A percentile compares a stretch with the other conserved stretches of the same genome.
These are phyloP conservation scores for Mycena kentingensis DNA, from an alignment of 768 basidiomycete species.

Conservation along the genomic window DNA sequence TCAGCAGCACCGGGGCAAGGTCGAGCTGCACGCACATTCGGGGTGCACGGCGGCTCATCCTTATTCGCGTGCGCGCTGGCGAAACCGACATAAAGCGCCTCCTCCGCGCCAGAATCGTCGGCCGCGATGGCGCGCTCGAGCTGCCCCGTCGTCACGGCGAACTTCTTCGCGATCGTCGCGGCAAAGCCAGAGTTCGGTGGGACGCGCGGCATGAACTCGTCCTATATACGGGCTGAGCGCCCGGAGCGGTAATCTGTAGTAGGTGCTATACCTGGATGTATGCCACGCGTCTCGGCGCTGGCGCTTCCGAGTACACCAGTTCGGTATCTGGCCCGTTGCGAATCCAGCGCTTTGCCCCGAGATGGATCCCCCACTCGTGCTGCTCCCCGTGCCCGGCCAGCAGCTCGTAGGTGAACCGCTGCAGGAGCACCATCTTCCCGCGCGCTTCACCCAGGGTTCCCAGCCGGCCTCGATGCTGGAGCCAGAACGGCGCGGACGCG, in stretches of 20 bases:
- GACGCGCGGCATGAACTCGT: constrained; percentile 17
- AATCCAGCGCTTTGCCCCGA: constrained; percentile 17
- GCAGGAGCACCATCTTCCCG: constrained; percentile 18
- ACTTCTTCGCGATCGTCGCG: constrained; percentile 18
- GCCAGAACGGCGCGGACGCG: constrained; percentile 16
- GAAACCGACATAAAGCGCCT: constrained; percentile 16
- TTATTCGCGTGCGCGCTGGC: constrained; percentile 13
- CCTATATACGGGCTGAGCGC: no score
- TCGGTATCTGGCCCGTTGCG: constrained; percentile 18
- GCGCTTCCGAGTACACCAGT: constrained; percentile 12
- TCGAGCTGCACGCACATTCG: constrained; percentile 10
- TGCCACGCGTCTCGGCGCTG: constrained; percentile 14
- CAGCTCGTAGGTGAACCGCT: constrained; percentile 22
- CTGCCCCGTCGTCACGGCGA: constrained; percentile 6
- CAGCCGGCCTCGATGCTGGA: constrained; percentile 5
- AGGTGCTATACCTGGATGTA: constrained; percentile 12
- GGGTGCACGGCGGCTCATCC: constrained; percentile 10
- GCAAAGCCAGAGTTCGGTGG: constrained; percentile 14
- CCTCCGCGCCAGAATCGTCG: not conserved
- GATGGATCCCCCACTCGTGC: constrained; percentile 17
- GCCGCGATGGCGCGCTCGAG: constrained; percentile 9
- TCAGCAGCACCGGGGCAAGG: no score
- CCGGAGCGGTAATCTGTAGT: no score
- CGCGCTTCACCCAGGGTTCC: constrained; percentile 18
- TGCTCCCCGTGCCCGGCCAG: not conserved